Base-by-base conservation (phyloP, 306 rosid species). In the Rosa rugosa region DNA sequence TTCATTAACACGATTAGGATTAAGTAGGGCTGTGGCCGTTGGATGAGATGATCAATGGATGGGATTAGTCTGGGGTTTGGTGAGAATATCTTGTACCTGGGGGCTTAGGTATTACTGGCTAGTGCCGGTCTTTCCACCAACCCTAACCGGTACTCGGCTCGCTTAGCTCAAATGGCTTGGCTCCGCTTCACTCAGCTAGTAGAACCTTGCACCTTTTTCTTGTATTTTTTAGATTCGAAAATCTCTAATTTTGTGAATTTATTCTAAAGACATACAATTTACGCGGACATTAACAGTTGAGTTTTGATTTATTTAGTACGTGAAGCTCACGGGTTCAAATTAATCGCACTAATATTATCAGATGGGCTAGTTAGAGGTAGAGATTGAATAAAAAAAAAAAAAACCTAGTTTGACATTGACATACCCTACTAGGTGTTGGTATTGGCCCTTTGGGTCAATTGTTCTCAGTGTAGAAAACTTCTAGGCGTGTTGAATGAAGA, bases 121-220 rank as follows among this genome's bases (percentile, higher is more conserved):
- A 74, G 3, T 25, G 49, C 87, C 90, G 71, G 97, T 85, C 53
- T 44, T 70, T 76, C 80, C 80, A 85, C 97, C 90, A 77, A 86
- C 84, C 78, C 76, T 53, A 76, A 45, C 77, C 85, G 80, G 91
- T 81, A 8, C 6, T 62, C 76, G 80, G 80, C 81, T 72, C 38
- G 44, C 11, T 11, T 0, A 38, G 83, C 81, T 68, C 78, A 4
- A 27, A 5, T 11, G 42, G 80, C 62, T 69, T 38, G 59, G 85
- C 76, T 73, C 46, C 7, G 0, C 44, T 13, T 12, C 17, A 9
- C 18, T 41, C 14, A 2, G 17, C 44, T 31, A 60, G 27, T 23
- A 20, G 59, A 17, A 5, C 51, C 22, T 5, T 12, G 8, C 22
- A 5, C 2, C 57, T 0, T 47, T 47, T 47, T 47, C 46, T 42